phyloP scores from a whole-genome alignment of 2,329 filamentous ascomycete genomes.

The Phialophora tarda region DNA sequence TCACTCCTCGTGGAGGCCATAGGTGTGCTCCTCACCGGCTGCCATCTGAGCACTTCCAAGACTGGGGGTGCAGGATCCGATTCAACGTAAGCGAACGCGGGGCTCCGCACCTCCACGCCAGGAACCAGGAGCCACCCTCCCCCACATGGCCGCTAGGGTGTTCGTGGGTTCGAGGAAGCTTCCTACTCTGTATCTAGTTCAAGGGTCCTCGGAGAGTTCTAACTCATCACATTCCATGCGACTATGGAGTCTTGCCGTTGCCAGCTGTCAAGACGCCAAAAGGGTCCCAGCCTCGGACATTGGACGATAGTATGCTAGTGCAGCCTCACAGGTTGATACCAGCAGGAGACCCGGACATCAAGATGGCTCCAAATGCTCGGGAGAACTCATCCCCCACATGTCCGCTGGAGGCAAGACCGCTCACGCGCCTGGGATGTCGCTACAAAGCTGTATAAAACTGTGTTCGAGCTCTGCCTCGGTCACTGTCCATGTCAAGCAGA shows the following conservation, averaged over 20 bases:
- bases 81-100: neutral
- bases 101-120: neutral
- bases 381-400: slow-evolving; percentile 11
- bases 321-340: neutral
- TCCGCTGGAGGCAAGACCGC: neutral
- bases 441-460: neutral
- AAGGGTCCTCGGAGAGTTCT: neutral
- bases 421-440: neutral
- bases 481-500: neutral
- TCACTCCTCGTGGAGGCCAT: neutral
- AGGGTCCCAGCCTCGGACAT: neutral
- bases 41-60: neutral
- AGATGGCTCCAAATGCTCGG: neutral
- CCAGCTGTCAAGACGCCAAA: neutral
- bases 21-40: neutral
- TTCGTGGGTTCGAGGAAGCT: neutral
- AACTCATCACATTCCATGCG: neutral
- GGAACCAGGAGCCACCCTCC: slow-evolving; percentile 1
- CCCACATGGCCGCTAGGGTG: slow-evolving; percentile 11
- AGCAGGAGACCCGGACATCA: neutral
- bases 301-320: neutral
- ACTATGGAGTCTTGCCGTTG: neutral
- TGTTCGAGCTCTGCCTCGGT: neutral
- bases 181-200: neutral
- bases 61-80: neutral